Conservation (phyloP, 495 filamentous ascomycete genomes). For the Elasticomyces elasticus region DNA sequence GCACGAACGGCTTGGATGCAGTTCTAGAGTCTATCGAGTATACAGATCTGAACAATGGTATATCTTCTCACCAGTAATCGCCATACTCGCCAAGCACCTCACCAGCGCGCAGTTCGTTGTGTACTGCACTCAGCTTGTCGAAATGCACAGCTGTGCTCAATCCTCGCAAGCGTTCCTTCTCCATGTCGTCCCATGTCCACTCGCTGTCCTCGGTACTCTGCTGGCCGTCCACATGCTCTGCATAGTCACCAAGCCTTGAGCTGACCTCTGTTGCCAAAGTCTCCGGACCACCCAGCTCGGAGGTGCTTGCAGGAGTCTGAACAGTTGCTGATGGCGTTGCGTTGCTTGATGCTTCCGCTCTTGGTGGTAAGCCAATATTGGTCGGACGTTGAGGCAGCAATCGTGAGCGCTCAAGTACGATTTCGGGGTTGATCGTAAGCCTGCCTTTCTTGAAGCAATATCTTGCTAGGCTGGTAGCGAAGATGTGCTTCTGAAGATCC, state of each 20-base stretch:
- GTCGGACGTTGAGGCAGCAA: constrained; percentile 51
- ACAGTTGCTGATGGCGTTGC: constrained; percentile 1
- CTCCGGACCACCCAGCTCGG: constrained; percentile 5
- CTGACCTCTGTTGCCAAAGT: constrained; percentile 10
- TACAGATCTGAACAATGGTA: neutral
- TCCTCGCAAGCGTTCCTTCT: constrained; percentile 31
- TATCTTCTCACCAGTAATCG: constrained; percentile 28
- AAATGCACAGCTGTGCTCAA: constrained; percentile 31
- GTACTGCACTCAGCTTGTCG: constrained; percentile 27
- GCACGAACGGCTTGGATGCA: neutral
- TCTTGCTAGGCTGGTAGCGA: constrained; percentile 69
- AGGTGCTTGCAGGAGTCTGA: constrained; percentile 6
- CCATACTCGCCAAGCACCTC: constrained; percentile 31
- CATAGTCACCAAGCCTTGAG: constrained; percentile 4
- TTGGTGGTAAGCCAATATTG: constrained; percentile 11
- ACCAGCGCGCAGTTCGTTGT: constrained; percentile 30
- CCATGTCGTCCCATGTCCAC: constrained; percentile 36
- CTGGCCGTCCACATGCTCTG: neutral
- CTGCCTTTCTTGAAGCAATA: constrained; percentile 87
- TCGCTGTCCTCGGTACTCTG: constrained; percentile 9
- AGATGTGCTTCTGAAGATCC: constrained; percentile 36
- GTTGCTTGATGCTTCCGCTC: constrained; percentile 12
- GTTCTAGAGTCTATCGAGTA: neutral
- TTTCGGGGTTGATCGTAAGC: constrained; percentile 73
- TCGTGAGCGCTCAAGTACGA: constrained; percentile 56